Base-by-base conservation (phyloP, 495 filamentous ascomycete species). In the Endocarpon pusillum region DNA sequence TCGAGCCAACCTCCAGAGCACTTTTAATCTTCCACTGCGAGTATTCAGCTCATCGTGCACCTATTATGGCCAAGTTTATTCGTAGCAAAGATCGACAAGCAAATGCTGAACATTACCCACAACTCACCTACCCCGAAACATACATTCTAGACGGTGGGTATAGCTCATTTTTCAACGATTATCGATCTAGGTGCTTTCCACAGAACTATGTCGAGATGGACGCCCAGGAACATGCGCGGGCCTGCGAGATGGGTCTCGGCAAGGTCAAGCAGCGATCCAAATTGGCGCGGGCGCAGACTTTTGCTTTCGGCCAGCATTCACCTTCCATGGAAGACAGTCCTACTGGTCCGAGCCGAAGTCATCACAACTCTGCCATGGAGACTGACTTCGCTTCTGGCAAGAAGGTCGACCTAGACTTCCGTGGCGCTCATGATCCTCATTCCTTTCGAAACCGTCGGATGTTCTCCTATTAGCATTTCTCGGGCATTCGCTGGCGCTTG, bases 81-180 rank as follows among this genome's bases (percentile, higher is more conserved):
- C 85, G 91, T 37, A 67, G 80, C 34, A 74, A 75, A 44, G 91
- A 99, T 59, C 81, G 91, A 16, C 68, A 70, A 15, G 57, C 69
- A 42, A 99, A 99, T 52, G 67, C 71, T 16, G 77, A 81, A 43
- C 62, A 61, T 19, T 99, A 99, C 43, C 91, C 91, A 8, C 65
- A 66, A 19, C 74, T 99, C 19, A 81, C 73, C 15, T 99, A 93
- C 43, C 91, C 91, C 0, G 91, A 99, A 44, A 69, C 96, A 34
- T 99, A 96, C 55, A 89, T 99, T 45, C 66, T 99, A 18, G 84
- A 96, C 27, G 91, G 91, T 27, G 91, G 91, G 15, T 99, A 99
- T 55, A 92, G 81, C 50, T 65, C 73, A 1, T 99, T 99, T 62
- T 99, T 85, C 56, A 51, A 66, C 10, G 59, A 79, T 34, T 70